Base-by-base conservation (phyloP, 1,284 basidiomycete genomes). In the Sanguinoderma infundibulare region DNA sequence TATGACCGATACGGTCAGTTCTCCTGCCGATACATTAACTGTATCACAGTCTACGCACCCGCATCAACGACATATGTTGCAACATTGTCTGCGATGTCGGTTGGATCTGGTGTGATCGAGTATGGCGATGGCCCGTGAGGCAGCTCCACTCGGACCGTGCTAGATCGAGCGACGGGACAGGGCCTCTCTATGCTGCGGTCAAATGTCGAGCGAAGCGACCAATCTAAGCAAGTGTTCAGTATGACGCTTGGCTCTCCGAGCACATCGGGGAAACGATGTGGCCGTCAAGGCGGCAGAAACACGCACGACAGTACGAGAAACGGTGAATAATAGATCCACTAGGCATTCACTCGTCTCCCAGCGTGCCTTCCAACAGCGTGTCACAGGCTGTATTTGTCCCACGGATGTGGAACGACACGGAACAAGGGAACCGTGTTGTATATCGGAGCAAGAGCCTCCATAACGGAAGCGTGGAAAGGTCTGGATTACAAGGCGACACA, bases 181-280 rank as follows among this genome's bases (percentile, higher is more conserved):
- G 84, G 70, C 71, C 82, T 78, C 5, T 86, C 81, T 42, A 97
- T 82, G 1, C 73, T 76, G 36, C 87, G 84, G 67, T 85, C 88
- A 73, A 96, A 97, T 6, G 96, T 70, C 30, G 83, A 85, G n/a
- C 77, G 72, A 54, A 96, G 81, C 3, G 90, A 91, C 87, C 94
- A 96, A 74, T 94, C 94, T 71, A n/a, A 34, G 20, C 34, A n/a
- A 30, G 39, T 28, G 24, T 53, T 49, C 52, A 49, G 61, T 57
- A 58, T 42, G 39, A 32, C 20, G 14, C 34, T 34, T 52, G 30
- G 46, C 47, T 24, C 26, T 53, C 60, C 57, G 56, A 50, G 32
- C 39, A 56, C 51, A 39, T 60, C 65, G 62, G 32, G n/a, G 51
- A 59, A n/a, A 12, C 2, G 40, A 40, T 36, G 34, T 35, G 24